Evolutionary conservation across 148 eudicot genomes (phyloP).

Genomic region (Camellia japonica): DNA sequence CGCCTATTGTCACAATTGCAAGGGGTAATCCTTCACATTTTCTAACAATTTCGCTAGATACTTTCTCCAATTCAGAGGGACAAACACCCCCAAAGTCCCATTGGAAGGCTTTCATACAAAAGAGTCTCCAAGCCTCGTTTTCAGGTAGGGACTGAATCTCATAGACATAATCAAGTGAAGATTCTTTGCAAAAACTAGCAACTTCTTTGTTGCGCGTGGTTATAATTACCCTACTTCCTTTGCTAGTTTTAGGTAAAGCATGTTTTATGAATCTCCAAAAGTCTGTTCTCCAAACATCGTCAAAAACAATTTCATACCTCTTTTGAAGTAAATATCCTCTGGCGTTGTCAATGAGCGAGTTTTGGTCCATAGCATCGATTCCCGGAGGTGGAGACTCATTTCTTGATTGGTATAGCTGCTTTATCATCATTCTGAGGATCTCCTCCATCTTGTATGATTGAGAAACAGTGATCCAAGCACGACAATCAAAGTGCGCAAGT

Average conservation of each 20-base stretch:
- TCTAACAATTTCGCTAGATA: not conserved
- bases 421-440: not conserved
- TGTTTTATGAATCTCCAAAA: not conserved
- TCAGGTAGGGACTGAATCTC: not conserved
- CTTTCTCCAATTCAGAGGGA: not conserved
- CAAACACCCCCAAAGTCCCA: not conserved
- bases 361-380: not conserved
- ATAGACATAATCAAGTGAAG: not conserved
- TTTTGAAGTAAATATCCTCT: not conserved
- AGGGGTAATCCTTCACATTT: slow-evolving; percentile 5
- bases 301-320: slow-evolving; percentile 7
- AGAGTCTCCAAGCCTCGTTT: not conserved
- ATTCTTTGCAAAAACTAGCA: not conserved
- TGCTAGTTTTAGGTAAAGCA: not conserved
- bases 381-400: not conserved
- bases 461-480: not conserved
- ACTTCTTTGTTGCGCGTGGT: not conserved
- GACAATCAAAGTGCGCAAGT: not conserved
- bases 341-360: not conserved
- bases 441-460: not conserved
- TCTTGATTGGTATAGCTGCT: not conserved
- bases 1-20: slow-evolving; percentile 7
- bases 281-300: not conserved
- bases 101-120: not conserved
- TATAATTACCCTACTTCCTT: not conserved